These are phyloP conservation scores for Cryptococcus sp. DNA, from an alignment of 1,284 basidiomycete species.

Conservation along the genomic window DNA sequence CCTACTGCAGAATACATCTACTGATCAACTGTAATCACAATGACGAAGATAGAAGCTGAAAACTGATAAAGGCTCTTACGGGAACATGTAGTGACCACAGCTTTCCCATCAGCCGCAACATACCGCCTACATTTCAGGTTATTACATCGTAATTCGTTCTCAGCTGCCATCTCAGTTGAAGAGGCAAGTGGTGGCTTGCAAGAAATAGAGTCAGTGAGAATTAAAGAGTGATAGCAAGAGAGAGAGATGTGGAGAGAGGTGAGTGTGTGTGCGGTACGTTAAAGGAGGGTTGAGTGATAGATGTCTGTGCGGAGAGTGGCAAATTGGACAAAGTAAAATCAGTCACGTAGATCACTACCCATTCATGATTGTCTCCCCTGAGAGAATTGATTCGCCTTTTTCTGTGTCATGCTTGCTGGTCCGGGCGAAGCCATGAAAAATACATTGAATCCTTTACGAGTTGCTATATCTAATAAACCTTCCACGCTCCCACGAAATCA, in stretches of 20 bases:
- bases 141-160: slow-evolving; percentile 27
- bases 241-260: too few species aligned
- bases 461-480: too few species aligned
- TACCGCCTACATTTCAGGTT: slow-evolving; percentile 21
- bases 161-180: slow-evolving; percentile 3
- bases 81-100: slow-evolving; percentile 30
- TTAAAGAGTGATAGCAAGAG: too few species aligned
- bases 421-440: too few species aligned
- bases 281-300: neutral
- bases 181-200: neutral
- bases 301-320: neutral
- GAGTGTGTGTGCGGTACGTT: too few species aligned
- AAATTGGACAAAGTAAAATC: neutral
- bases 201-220: neutral
- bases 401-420: too few species aligned
- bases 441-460: neutral
- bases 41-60: too few species aligned
- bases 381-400: too few species aligned
- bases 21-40: neutral
- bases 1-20: slow-evolving; percentile 35
- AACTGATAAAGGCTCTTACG: too few species aligned
- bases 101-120: slow-evolving; percentile 18
- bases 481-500: too few species aligned
- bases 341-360: too few species aligned
- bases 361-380: too few species aligned